Evolutionary conservation across 768 basidiomycete species (phyloP), one percentile per base, ranked within the genome.

Genomic region (Auricularia cornea): DNA sequence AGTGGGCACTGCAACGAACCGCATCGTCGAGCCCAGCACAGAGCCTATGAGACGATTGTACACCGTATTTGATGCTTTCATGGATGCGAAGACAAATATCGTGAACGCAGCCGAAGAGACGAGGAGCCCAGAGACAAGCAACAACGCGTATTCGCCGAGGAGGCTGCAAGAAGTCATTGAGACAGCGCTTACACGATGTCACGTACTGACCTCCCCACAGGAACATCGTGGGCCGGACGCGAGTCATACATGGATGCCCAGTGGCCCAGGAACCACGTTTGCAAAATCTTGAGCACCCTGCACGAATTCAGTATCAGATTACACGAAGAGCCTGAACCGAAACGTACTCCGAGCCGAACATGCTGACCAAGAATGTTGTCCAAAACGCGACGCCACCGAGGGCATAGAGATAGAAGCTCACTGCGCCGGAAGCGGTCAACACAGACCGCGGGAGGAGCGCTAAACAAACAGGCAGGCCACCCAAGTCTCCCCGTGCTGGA

Each of bases 231-330:
- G 10, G 76, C 59, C 8, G 70, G 69, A 44, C 67, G 74, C 8
- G 64, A 48, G 31, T 75, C 72, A 62, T 81, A 81, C 66, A 79
- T 77, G 3, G 72, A 68, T 1, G 80, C 77, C 80, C 80, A 81
- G 57, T 74, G 74, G 2, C 81, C 81, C 31, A 81, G 73, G 64
- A 73, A 78, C 76, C 79, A 82, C 0, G 72, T 75, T 67, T 79
- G 76, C 5, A 69, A 20, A 23, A 57, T 29, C 12, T 28, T 57
- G 26, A 57, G 6, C 12, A 72, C 14, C 72, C 76, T 77, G 73
- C 76, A 74, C 10, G 70, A 16, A 16, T 52, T 28, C 11, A 30
- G 6, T 26, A 57, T 3, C 23, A 26, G 11, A 14, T 11, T 5
- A 57, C 26, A 16, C 3, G 6, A 57, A 8, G 26, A 20, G 29